Percentiles rank a stretch among this genome's conserved stretches.
These are phyloP conservation scores for Uromyces viciae-fabae DNA, from an alignment of 1,284 basidiomycete species.

Conservation along the genomic window DNA sequence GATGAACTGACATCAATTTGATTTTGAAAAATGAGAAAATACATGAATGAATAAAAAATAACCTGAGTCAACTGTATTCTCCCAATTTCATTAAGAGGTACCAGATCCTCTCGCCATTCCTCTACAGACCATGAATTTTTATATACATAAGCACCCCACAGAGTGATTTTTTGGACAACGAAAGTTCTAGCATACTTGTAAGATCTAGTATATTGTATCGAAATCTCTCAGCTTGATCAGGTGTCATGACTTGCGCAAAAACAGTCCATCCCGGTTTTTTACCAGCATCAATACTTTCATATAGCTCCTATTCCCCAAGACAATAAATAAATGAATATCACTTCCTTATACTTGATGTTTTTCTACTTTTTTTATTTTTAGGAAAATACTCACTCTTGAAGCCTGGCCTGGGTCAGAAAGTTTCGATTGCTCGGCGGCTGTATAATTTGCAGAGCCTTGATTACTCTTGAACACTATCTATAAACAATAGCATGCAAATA, in stretches of 20 bases:
- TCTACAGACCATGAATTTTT: constrained; percentile 53
- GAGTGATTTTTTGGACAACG: not conserved
- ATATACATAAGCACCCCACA: not conserved
- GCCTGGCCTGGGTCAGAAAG: constrained; percentile 76
- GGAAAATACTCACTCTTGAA: constrained; percentile 3
- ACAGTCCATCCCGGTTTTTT: constrained; percentile 76
- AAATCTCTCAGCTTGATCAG: constrained; percentile 81
- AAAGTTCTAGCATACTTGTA: constrained; percentile 60
- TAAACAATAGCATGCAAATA: not conserved
- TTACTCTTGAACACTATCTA: not conserved
- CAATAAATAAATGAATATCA: no score
- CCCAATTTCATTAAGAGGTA: constrained; percentile 12
- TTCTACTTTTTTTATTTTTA: not conserved
- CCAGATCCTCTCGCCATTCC: constrained; percentile 50
- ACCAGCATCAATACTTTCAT: constrained; percentile 72
- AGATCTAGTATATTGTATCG: constrained; percentile 83
- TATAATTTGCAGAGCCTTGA: constrained; percentile 56
- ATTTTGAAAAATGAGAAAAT: not conserved
- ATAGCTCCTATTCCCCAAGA: constrained; percentile 61
- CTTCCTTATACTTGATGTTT: no score
- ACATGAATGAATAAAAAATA: constrained; percentile 61
- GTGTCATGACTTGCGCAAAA: constrained; percentile 78
- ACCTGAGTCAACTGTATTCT: constrained; percentile 4
- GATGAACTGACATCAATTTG: no score
- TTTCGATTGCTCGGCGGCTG: constrained; percentile 61